Base-by-base conservation (phyloP, 202 grass and related monocot genomes). In the Musa balbisiana region DNA sequence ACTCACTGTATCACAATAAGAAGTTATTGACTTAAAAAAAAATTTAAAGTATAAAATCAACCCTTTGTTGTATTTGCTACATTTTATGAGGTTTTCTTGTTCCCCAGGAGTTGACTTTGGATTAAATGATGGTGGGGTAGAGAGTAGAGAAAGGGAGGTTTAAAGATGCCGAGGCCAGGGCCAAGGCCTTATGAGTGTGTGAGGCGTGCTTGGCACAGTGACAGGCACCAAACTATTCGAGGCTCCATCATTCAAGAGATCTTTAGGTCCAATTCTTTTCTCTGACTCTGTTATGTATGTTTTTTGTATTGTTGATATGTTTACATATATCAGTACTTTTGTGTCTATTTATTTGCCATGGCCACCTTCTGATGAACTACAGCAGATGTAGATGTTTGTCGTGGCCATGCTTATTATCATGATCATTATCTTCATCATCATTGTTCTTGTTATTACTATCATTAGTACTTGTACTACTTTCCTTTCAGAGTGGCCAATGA, bases 141-240 rank as follows among this genome's bases (percentile, higher is more conserved):
- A 55, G 64, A 49, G 1, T 43, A 71, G 24, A 49, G 27, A 23
- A 26, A 60, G 64, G 11, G 20, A 49, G 14, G 21, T 11, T 15
- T 58, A 73, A 49, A 33, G 51, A 87, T 87, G 85, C 85, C 85
- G n/a, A 78, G 85, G 50, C 85, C 85, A 11, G 85, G 85, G 51
- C 85, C 81, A 13, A 83, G 85, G 79, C 85, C 85, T 23, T 87
- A 87, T 77, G 85, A 87, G 66, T 87, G 85, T 58, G 85, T 87
- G 51, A 70, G 80, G 59, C 64, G 85, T 49, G 85, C 85, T 20
- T 87, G 85, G 85, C 85, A 87, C 80, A 87, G 81, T 29, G 85
- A 87, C 14, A 78, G 85, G 52, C 85, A 87, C 64, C 80, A 80
- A 71, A 80, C 85, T 43, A 83, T 83, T 26, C 76, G 85, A 15